Percentiles rank a stretch among this genome's conserved stretches.
phyloP scores from a whole-genome alignment of 306 rosid genomes.

The Trifolium repens region DNA sequence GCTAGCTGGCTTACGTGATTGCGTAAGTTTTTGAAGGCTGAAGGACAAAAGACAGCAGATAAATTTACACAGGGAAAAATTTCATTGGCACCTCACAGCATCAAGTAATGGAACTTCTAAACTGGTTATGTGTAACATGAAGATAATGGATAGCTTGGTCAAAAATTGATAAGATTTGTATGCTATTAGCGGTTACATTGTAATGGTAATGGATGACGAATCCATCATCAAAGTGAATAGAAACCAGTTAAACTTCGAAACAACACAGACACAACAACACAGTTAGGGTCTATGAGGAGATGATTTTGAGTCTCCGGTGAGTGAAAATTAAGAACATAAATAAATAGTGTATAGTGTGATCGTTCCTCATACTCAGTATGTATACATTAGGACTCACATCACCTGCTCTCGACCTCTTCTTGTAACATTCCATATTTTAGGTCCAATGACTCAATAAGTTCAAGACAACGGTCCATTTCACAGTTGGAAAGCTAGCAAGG shows the following conservation, averaged over 20 bases:
- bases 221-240: constrained; percentile 1
- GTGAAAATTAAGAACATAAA: not conserved
- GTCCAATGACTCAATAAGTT: not conserved
- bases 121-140: not conserved
- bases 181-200: no score
- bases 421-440: not conserved
- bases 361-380: not conserved
- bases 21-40: constrained; percentile 7
- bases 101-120: constrained; percentile 1
- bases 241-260: not conserved
- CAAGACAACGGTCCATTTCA: not conserved
- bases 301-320: not conserved
- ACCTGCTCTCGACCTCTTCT: not conserved
- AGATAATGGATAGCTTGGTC: not conserved
- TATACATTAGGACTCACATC: not conserved
- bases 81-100: not conserved
- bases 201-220: constrained; percentile 3
- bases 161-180: not conserved
- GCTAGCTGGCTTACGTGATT: not conserved
- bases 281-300: not conserved
- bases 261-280: constrained; percentile 2
- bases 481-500: constrained; percentile 10
- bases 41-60: not conserved
- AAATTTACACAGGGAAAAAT: not conserved
- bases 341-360: not conserved